These are phyloP conservation scores for Aspergillus puulaauensis DNA, from an alignment of 2,329 filamentous ascomycete genomes.

Conservation along the genomic window DNA sequence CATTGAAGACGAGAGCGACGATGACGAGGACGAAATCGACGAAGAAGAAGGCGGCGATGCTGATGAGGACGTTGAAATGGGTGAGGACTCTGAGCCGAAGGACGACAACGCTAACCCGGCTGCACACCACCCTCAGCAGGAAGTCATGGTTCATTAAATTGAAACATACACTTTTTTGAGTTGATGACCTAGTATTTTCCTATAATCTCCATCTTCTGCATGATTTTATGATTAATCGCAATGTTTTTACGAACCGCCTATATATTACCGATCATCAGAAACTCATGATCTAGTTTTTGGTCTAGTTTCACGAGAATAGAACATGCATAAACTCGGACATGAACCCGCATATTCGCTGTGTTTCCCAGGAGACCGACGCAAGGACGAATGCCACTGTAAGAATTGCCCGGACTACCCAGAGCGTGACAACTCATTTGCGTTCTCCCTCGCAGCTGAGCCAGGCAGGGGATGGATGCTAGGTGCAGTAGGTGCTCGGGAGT, in stretches of 20 bases:
- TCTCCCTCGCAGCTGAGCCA: neutral
- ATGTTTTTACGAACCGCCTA: constrained; percentile 23
- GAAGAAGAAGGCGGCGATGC: constrained; percentile 61
- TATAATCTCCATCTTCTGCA: constrained; percentile 18
- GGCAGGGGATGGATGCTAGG: neutral
- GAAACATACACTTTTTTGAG: neutral
- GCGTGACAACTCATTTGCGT: neutral
- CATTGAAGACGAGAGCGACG: constrained; percentile 74
- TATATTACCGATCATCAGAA: constrained; percentile 16
- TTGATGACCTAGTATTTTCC: constrained; percentile 6
- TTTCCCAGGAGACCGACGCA: constrained; percentile 2
- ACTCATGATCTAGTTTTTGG: constrained; percentile 24
- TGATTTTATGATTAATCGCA: constrained; percentile 32
- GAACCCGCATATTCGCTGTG: constrained; percentile 1
- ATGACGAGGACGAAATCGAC: constrained; percentile 68
- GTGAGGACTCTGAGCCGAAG: constrained; percentile 50
- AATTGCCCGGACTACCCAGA: neutral
- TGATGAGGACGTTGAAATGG: constrained; percentile 59
- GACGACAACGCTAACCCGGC: constrained; percentile 32
- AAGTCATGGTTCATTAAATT: constrained; percentile 49
- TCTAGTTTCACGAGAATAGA: constrained; percentile 24
- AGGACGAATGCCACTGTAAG: neutral
- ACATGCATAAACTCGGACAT: constrained; percentile 13
- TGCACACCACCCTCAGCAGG: constrained; percentile 36
- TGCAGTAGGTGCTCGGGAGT: too few relatives aligned